Evolutionary conservation across 108 stramenopile genomes (phyloP).

Genomic region (Pelagomonas calceolata): DNA sequence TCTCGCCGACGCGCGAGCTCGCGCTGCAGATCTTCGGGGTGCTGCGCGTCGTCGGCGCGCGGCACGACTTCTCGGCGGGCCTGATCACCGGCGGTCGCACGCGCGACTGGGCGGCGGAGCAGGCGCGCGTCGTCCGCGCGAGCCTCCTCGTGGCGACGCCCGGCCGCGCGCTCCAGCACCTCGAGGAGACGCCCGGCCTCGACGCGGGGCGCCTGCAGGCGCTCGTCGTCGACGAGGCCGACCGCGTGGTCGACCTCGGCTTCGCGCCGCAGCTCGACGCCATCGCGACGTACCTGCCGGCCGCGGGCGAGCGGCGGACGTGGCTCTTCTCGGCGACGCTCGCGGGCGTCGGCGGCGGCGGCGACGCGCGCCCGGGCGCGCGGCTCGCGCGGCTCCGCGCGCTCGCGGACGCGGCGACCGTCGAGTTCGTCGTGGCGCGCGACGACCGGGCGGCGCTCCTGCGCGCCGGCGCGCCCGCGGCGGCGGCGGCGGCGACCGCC

Average conservation of each 20-base stretch:
- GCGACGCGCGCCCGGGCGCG: background rate
- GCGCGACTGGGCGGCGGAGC: slow-evolving; percentile 83
- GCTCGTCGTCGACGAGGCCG: slow-evolving; percentile 95
- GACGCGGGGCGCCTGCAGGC: slow-evolving; percentile 69
- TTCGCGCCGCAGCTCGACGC: slow-evolving; percentile 82
- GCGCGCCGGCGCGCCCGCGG: background rate
- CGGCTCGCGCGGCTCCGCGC: slow-evolving; percentile 17
- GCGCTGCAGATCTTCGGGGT: slow-evolving; percentile 97
- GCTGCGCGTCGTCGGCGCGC: slow-evolving; percentile 63
- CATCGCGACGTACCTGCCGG: slow-evolving; percentile 80
- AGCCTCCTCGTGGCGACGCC: slow-evolving; percentile 93
- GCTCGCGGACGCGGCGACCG: slow-evolving; percentile 15
- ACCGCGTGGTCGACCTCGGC: slow-evolving; percentile 94
- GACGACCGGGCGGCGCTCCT: background rate
- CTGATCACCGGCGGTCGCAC: slow-evolving; percentile 83
- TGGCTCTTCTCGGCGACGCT: slow-evolving; percentile 97
- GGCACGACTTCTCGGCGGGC: slow-evolving; percentile 82
- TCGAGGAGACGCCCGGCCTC: slow-evolving; percentile 92
- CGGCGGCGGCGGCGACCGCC: background rate
- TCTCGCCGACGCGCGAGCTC: slow-evolving; percentile 96
- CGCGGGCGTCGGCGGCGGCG: slow-evolving; percentile 32
- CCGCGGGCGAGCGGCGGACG: slow-evolving; percentile 70
- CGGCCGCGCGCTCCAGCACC: slow-evolving; percentile 88
- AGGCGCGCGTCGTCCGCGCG: slow-evolving; percentile 59
- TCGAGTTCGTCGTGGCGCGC: slow-evolving; percentile 12